Base-by-base conservation (phyloP, 2,329 filamentous ascomycete species). In the Lachnellula hyalina region DNA sequence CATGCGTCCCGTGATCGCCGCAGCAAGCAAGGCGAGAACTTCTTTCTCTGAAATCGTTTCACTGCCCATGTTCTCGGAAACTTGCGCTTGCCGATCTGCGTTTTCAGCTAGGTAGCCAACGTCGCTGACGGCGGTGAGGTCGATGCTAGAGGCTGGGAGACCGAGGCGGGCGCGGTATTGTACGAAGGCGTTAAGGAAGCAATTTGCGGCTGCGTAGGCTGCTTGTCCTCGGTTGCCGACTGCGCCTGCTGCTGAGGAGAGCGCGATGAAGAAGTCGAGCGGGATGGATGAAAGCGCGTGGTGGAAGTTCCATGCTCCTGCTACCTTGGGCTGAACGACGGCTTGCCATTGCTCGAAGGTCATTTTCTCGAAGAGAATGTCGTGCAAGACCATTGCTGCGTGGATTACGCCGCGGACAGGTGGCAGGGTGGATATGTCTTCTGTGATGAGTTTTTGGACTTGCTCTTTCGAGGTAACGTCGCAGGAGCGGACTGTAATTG, bases 301-400 rank as follows among this genome's bases (percentile, higher is more conserved):
- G 46, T 66, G 62, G 35, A 66, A 56, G 25, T 66, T 66, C 61
- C 59, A 62, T 3, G 61, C 53, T 0, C 63, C 64, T 12, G 47
- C 32, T 4, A 65, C 63, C 48, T 79, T 77, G 1, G 74, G 69
- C 1, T 54, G 52, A 1, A 72, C 57, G 54, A 59, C 57, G 2
- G 51, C 45, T 7, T 63, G 61, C 67, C 68, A 78, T 45, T 75
- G 65, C 2, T 65, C 57, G 34, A 70, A 69, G 0, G 63, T 52
- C 61, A 66, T 64, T 17, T 62, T 63, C 49, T 65, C 61, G 23
- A 66, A 63, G 5, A 64, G 53, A 5, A 58, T 51, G 44, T 65
- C 63, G 49, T 63, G 17, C 11, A 65, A 55, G 50, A 67, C 61
- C 65, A 67, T 67, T 19, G 63, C 65, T 15, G 48, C 60, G 19